phyloP scores from a whole-genome alignment of 352 stramenopile species.

The Pythium dissotocum region DNA sequence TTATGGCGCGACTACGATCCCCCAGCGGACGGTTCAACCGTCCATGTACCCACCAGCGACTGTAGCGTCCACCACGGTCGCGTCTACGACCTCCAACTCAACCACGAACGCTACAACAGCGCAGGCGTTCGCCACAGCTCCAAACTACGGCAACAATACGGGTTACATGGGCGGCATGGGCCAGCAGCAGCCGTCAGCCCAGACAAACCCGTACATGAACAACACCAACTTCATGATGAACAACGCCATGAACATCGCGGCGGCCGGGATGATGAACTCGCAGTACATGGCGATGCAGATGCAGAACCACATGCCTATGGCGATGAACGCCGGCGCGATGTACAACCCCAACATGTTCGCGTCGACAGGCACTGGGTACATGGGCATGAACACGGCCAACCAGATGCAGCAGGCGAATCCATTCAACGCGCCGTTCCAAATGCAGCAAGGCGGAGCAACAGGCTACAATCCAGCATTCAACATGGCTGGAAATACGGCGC shows the following conservation, averaged over 20 bases:
- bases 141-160: constrained; percentile 1
- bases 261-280: constrained; percentile 44
- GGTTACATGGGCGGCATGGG: constrained; percentile 14
- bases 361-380: neutral
- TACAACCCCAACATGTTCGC: constrained; percentile 39
- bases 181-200: constrained; percentile 5
- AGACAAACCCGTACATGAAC: constrained; percentile 16
- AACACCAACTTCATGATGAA: constrained; percentile 17
- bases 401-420: constrained; percentile 53
- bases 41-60: neutral
- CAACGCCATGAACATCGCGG: constrained; percentile 21
- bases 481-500: constrained; percentile 37
- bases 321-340: constrained; percentile 47
- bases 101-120: neutral
- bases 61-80: neutral
- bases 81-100: constrained; percentile 8
- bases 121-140: constrained; percentile 15
- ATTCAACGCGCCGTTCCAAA: constrained; percentile 59
- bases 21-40: neutral
- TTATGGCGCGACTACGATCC: neutral
- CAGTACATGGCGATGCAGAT: constrained; percentile 55
- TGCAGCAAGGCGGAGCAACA: neutral
- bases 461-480: constrained; percentile 36
- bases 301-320: constrained; percentile 35
- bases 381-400: constrained; percentile 30